Percentiles rank a stretch among this genome's conserved stretches.
Conservation (phyloP, 495 filamentous ascomycete species). For the Hyaloscypha finlandica region DNA sequence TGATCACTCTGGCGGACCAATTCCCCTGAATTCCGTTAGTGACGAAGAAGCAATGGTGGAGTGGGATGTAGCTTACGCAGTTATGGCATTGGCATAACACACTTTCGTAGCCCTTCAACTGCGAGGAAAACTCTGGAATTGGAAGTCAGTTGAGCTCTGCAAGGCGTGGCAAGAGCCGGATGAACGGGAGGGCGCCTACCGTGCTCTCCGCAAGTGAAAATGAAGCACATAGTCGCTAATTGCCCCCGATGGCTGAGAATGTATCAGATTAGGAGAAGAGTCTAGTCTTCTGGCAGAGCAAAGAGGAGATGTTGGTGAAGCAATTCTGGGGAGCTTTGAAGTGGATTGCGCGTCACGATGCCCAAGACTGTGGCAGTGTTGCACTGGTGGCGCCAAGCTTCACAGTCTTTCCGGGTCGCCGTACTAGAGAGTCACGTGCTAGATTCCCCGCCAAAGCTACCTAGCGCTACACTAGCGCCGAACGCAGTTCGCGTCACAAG, state of each 20-base stretch:
- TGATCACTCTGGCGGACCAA: slow-evolving; percentile 50
- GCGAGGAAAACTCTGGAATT: slow-evolving; percentile 45
- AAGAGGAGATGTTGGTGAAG: neutral
- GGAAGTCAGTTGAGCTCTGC: slow-evolving; percentile 2
- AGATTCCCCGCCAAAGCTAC: neutral
- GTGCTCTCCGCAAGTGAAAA: slow-evolving; percentile 60
- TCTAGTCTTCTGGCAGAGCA: neutral
- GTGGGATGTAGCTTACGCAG: slow-evolving; percentile 37
- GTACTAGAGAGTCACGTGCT: neutral
- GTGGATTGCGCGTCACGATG: slow-evolving; percentile 11
- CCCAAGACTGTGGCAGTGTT: neutral
- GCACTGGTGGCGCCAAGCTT: neutral
- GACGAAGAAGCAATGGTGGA: neutral
- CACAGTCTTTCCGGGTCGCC: neutral
- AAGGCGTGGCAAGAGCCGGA: neutral
- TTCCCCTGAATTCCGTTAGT: slow-evolving; percentile 43
- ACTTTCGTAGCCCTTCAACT: slow-evolving; percentile 55
- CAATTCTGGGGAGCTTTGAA: neutral
- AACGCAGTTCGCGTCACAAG: neutral
- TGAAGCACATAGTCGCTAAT: slow-evolving; percentile 47
- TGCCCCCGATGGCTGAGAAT: neutral
- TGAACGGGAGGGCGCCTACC: slow-evolving; percentile 30
- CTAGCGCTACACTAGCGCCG: neutral
- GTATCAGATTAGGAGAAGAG: neutral
- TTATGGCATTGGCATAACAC: slow-evolving; percentile 56